Evolutionary conservation across 192 early-diverging fungal species (phyloP).

Genomic region (Backusella luteola): DNA sequence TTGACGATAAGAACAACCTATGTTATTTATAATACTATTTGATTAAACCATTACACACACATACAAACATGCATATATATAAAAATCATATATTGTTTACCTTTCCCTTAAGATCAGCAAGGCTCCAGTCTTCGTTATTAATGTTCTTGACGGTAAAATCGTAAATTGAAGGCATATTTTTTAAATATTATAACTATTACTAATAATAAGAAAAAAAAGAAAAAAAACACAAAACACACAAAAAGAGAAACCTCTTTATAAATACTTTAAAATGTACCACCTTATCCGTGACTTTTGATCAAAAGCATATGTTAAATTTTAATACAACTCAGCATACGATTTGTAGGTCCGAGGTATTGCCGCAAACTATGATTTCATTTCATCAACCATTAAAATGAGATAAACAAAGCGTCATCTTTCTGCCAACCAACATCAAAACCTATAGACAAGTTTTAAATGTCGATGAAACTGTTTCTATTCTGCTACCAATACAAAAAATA

Average conservation of each 20-base stretch:
- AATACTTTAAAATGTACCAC: neutral
- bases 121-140: constrained; percentile 25
- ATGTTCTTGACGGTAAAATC: constrained; percentile 32
- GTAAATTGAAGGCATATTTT: constrained; percentile 26
- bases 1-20: constrained; percentile 74
- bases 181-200: neutral
- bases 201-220: neutral
- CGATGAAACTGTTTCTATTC: too few species aligned
- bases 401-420: neutral
- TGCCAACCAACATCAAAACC: neutral
- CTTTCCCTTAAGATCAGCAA: constrained; percentile 30
- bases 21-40: neutral
- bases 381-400: neutral
- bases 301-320: neutral
- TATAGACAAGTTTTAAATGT: too few species aligned
- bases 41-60: too few species aligned
- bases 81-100: neutral
- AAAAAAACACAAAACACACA: neutral
- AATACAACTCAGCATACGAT: neutral
- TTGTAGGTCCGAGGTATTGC: neutral
- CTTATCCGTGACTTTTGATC: neutral
- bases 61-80: too few species aligned
- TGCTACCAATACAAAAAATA: too few species aligned
- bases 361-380: neutral
- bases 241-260: neutral